A percentile compares a stretch with the other conserved stretches of the same genome.
These are phyloP conservation scores for Leishmania braziliensis DNA, from an alignment of 208 protist species.

Conservation along the genomic window DNA sequence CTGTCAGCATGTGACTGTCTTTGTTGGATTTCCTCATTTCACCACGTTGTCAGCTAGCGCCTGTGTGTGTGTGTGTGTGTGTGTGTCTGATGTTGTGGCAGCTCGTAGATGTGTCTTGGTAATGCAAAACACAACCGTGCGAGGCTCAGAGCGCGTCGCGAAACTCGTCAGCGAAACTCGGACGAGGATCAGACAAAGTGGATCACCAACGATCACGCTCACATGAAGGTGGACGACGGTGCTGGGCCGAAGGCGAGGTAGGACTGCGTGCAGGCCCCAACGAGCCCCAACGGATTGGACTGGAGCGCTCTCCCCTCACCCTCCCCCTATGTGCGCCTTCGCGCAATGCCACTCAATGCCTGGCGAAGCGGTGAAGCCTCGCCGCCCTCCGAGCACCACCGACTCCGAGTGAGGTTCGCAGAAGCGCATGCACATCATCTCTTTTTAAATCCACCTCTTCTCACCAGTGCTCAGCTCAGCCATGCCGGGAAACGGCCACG, in stretches of 20 bases:
- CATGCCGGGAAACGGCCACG: not conserved
- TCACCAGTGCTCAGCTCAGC: not conserved
- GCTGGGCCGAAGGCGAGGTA: no score
- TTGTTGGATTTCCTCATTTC: not conserved
- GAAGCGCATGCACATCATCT: not conserved
- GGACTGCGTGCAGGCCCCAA: no score
- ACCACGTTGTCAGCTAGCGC: not conserved
- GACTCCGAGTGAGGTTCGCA: not conserved
- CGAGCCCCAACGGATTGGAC: no score
- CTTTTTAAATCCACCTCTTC: not conserved
- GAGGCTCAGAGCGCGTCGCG: not conserved
- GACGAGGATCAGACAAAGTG: no score
- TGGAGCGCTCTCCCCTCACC: not conserved
- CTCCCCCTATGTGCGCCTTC: not conserved
- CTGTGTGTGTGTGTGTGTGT: not conserved
- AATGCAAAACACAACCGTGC: not conserved
- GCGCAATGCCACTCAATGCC: no score
- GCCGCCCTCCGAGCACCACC: not conserved
- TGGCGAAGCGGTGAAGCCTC: no score
- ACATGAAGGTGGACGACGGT: no score
- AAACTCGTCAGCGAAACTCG: no score
- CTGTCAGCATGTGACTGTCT: no score
- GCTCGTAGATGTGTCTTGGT: not conserved
- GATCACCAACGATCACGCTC: no score
- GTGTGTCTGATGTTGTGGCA: not conserved